Percentiles rank a stretch among this genome's conserved stretches.
phyloP scores from a whole-genome alignment of 805 yeast species.

The Vanderwaltozyma polyspora region DNA sequence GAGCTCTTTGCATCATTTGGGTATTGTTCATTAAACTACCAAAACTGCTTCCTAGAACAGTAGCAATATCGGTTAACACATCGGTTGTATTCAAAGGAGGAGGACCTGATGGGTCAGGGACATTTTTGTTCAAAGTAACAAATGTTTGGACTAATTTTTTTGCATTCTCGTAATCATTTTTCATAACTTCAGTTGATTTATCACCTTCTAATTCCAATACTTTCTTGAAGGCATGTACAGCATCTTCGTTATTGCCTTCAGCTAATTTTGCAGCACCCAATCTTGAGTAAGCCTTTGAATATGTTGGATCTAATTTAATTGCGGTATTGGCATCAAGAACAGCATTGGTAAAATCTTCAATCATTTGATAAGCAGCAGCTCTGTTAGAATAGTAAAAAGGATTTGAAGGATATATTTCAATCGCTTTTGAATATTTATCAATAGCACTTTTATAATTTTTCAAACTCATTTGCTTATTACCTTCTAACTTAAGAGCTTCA shows the following conservation, averaged over 20 bases:
- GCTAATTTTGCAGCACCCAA: slow-evolving; percentile 86
- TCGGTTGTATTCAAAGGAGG: slow-evolving; percentile 47
- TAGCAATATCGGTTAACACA: slow-evolving; percentile 54
- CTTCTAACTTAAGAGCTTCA: slow-evolving; percentile 67
- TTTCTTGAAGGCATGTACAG: slow-evolving; percentile 76
- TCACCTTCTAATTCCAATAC: slow-evolving; percentile 82
- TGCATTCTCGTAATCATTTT: slow-evolving; percentile 82
- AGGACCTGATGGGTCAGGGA: slow-evolving; percentile 41
- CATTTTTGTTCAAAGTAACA: not conserved
- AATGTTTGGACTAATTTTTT: slow-evolving; percentile 27
- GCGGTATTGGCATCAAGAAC: slow-evolving; percentile 74
- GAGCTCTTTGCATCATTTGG: slow-evolving; percentile 59
- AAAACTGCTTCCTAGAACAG: too few species aligned
- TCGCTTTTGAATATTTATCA: slow-evolving; percentile 65
- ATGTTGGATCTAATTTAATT: slow-evolving; percentile 59
- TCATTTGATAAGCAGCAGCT: slow-evolving; percentile 87
- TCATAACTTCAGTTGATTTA: slow-evolving; percentile 74
- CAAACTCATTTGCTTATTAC: slow-evolving; percentile 75
- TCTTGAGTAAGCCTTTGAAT: slow-evolving; percentile 87
- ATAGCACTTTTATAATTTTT: slow-evolving; percentile 61
- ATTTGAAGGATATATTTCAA: slow-evolving; percentile 53
- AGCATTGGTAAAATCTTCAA: slow-evolving; percentile 61
- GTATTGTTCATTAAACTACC: slow-evolving; percentile 90
- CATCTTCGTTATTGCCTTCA: slow-evolving; percentile 74
- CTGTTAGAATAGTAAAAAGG: slow-evolving; percentile 85